Conservation (phyloP, 495 filamentous ascomycete species). For the Penicillium psychrofluorescens region DNA sequence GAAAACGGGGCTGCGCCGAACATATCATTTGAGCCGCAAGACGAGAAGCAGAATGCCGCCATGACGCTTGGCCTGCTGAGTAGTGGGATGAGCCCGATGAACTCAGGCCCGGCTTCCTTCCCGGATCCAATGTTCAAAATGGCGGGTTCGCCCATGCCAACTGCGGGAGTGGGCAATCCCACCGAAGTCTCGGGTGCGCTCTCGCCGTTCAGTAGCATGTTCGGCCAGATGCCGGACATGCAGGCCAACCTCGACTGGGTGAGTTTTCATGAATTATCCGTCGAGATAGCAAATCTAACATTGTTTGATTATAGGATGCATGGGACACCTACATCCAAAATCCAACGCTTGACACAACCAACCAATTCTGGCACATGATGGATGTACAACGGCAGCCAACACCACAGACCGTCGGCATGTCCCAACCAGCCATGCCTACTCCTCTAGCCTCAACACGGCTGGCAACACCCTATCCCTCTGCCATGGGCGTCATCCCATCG, state of each 20-base stretch:
- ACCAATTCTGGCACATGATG: slow-evolving; percentile 41
- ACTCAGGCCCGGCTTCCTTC: slow-evolving; percentile 28
- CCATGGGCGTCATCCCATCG: not conserved
- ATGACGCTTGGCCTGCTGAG: slow-evolving; percentile 77
- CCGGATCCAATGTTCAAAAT: slow-evolving; percentile 25
- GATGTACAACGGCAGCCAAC: slow-evolving; percentile 24
- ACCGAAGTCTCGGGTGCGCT: slow-evolving; percentile 30
- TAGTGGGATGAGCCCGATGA: slow-evolving; percentile 60
- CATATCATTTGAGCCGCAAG: slow-evolving; percentile 23
- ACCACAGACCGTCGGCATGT: slow-evolving; percentile 8
- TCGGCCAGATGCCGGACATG: slow-evolving; percentile 55
- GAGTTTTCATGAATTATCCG: slow-evolving; percentile 18
- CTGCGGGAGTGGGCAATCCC: slow-evolving; percentile 28
- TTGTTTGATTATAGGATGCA: slow-evolving; percentile 32
- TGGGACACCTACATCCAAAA: slow-evolving; percentile 52
- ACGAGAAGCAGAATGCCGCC: slow-evolving; percentile 57
- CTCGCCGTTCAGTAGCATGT: slow-evolving; percentile 49
- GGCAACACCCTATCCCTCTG: slow-evolving; percentile 4
- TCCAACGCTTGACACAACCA: slow-evolving; percentile 36
- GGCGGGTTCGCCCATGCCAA: slow-evolving; percentile 22
- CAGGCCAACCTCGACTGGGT: slow-evolving; percentile 75
- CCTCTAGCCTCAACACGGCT: slow-evolving; percentile 6
- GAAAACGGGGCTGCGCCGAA: slow-evolving; percentile 17
- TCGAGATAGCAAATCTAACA: slow-evolving; percentile 7
- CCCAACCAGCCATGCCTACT: slow-evolving; percentile 10